These are phyloP conservation scores for Botrytis squamosa DNA, from an alignment of 2,329 filamentous ascomycete genomes.

Conservation along the genomic window DNA sequence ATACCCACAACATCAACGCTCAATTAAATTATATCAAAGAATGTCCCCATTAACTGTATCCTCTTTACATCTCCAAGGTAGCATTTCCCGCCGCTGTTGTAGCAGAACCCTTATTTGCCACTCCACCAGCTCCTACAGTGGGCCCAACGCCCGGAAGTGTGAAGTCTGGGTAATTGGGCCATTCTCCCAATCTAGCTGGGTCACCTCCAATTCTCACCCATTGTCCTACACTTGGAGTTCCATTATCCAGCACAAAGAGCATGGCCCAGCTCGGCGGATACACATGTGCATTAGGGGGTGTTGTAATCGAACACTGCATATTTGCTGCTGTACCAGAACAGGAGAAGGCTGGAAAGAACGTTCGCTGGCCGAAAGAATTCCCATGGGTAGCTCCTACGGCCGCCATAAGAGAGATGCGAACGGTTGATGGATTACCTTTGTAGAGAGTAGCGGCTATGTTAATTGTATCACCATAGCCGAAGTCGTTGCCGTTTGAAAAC, in stretches of 20 bases:
- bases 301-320: conserved; percentile 36
- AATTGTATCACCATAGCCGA: conserved; percentile 12
- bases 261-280: conserved; percentile 63
- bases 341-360: conserved; percentile 8
- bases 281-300: conserved; percentile 56
- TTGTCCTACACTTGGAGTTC: conserved; percentile 59
- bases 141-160: conserved; percentile 13
- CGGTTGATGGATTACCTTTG: not conserved
- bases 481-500: conserved; percentile 40
- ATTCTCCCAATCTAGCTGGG: conserved; percentile 58
- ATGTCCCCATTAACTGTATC: no score
- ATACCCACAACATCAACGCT: not conserved
- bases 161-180: conserved; percentile 52
- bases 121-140: not conserved
- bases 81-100: not conserved
- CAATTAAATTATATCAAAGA: not conserved
- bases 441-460: not conserved
- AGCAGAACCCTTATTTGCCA: not conserved
- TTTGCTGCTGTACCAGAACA: conserved; percentile 5
- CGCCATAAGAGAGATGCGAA: conserved; percentile 16
- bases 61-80: not conserved
- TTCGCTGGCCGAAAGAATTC: conserved; percentile 15
- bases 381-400: conserved; percentile 17
- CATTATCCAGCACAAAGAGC: conserved; percentile 61
- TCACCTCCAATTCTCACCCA: conserved; percentile 66